These are phyloP conservation scores for Yamadazyma insecticola DNA, from an alignment of 805 yeast genomes.

Conservation along the genomic window DNA sequence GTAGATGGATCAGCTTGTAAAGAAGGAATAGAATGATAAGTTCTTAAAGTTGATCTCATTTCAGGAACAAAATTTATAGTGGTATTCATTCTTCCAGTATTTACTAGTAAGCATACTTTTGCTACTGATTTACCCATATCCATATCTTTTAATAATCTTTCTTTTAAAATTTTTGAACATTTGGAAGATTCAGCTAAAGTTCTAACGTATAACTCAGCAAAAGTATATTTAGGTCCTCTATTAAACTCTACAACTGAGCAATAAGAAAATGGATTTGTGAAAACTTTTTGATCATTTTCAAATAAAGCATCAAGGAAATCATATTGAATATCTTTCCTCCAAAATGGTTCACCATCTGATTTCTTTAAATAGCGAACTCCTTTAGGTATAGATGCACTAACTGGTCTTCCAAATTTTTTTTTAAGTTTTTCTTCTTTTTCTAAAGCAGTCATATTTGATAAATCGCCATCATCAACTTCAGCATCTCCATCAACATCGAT, in stretches of 20 bases:
- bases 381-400: slow-evolving; percentile 16
- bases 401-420: slow-evolving; percentile 15
- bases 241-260: slow-evolving; percentile 33
- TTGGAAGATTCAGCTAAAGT: slow-evolving; percentile 79
- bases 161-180: slow-evolving; percentile 78
- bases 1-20: slow-evolving; percentile 64
- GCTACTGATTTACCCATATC: slow-evolving; percentile 67
- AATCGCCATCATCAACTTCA: slow-evolving; percentile 6
- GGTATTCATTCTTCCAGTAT: slow-evolving; percentile 91
- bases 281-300: slow-evolving; percentile 57
- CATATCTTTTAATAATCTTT: slow-evolving; percentile 60
- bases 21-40: slow-evolving; percentile 90
- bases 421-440: slow-evolving; percentile 11
- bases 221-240: slow-evolving; percentile 53
- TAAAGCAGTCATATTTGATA: slow-evolving; percentile 2
- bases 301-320: slow-evolving; percentile 67
- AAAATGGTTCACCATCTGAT: slow-evolving; percentile 86
- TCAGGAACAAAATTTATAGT: slow-evolving; percentile 92
- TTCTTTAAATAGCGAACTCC: slow-evolving; percentile 69
- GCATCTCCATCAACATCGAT: slow-evolving; percentile 1
- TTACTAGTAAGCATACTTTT: slow-evolving; percentile 80
- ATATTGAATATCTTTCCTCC: slow-evolving; percentile 84
- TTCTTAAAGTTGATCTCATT: slow-evolving; percentile 89
- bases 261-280: slow-evolving; percentile 56
- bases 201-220: slow-evolving; percentile 77